Percentiles rank a stretch among this genome's conserved stretches.
phyloP scores from a whole-genome alignment of 2,329 filamentous ascomycete genomes.

The Monosporascus sp. region DNA sequence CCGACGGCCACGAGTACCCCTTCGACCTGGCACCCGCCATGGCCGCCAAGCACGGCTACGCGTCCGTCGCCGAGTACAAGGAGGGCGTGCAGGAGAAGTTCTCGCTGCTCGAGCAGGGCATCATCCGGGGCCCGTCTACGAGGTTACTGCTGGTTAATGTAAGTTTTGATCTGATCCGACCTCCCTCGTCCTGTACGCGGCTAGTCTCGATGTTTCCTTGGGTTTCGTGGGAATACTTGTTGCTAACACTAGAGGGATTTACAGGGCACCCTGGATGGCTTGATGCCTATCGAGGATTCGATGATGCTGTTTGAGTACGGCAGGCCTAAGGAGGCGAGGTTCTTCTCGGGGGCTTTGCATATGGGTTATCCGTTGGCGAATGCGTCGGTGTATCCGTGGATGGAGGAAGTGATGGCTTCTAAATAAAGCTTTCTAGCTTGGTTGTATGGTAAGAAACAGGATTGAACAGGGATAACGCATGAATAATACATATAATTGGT shows the following conservation, averaged over 20 bases:
- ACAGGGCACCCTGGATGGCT: constrained; percentile 55
- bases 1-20: constrained; percentile 62
- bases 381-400: constrained; percentile 53
- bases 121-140: constrained; percentile 50
- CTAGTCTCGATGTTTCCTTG: too few species aligned
- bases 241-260: not conserved
- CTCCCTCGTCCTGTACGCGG: not conserved
- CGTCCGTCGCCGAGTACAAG: constrained; percentile 48
- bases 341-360: constrained; percentile 56
- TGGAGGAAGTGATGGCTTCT: constrained; percentile 48
- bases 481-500: too few species aligned
- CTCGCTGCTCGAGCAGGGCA: constrained; percentile 53
- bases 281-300: constrained; percentile 65
- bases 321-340: constrained; percentile 58
- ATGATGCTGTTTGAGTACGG: constrained; percentile 61
- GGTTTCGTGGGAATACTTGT: not conserved
- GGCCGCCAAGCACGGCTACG: constrained; percentile 58
- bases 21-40: constrained; percentile 52
- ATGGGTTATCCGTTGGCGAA: constrained; percentile 65
- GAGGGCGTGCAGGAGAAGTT: constrained; percentile 53
- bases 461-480: too few species aligned
- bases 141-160: constrained; percentile 58
- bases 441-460: too few species aligned
- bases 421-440: not conserved
- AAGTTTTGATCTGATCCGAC: constrained; percentile 15